Base-by-base conservation (phyloP, 129 eudicot genomes). In the Flaveria robusta region DNA sequence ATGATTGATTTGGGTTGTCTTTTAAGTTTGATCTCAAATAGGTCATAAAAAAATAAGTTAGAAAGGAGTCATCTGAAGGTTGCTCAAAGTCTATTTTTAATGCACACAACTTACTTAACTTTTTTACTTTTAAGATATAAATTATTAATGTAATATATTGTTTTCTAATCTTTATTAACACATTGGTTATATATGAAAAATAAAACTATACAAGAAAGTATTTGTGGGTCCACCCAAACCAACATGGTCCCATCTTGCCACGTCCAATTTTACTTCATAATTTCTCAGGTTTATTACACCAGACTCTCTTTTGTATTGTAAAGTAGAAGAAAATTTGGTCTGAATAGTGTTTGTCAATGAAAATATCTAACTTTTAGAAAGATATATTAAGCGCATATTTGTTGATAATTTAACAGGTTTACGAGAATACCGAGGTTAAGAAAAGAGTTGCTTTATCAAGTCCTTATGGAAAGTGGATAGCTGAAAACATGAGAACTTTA, bases 341-440 rank as follows among this genome's bases (percentile, higher is more conserved):
- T 16, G 39, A 72, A 72, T 72, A 12, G 49, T n/a, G 62, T 45
- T 75, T n/a, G 10, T 34, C 20, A 31, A 66, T 76, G 52, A 26
- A 58, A 14, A 74, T 43, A 49, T 15, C 13, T 49, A 41, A 67
- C 50, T 63, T 46, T 29, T 62, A 22, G 47, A 34, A 75, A 14
- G 43, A 19, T 56, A 37, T 64, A 23, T 41, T 5, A 63, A 51
- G 31, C 62, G 73, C 37, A 70, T 70, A 18, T 68, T 74, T 66
- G 14, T 22, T 81, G 47, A 76, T 62, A 79, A 3, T 51, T 81
- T 54, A 23, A 74, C 88, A 94, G 98, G 99, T 95, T 60, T 95
- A 78, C 75, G 99, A 95, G 79, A 95, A 95, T 82, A 91, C 99
- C 6, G 99, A 95, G 86, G 99, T 95, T 65, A 95, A 95, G 83